These are phyloP conservation scores for Akanthomyces muscarius DNA, from an alignment of 2,329 filamentous ascomycete species.

Conservation along the genomic window DNA sequence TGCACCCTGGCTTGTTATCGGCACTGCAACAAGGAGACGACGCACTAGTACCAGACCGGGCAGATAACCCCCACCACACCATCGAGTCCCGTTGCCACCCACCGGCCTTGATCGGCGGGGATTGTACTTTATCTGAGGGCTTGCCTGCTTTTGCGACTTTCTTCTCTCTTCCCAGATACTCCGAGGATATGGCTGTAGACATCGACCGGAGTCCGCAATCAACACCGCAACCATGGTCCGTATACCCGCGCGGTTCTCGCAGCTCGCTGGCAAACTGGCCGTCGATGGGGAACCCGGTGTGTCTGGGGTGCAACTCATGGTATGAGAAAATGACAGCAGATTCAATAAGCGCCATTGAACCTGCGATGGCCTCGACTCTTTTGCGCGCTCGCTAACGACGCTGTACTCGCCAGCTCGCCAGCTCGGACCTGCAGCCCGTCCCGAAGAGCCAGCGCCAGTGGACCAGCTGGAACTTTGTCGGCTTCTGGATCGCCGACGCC, in stretches of 20 bases:
- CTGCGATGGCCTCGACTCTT: not conserved
- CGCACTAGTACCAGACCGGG: conserved; percentile 3
- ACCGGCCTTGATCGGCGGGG: not conserved
- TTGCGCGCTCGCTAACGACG: not conserved
- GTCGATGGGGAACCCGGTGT: conserved; percentile 5
- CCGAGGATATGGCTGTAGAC: not conserved
- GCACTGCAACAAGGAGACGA: not conserved
- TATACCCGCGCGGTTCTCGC: conserved; percentile 3
- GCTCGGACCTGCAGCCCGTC: conserved; percentile 76
- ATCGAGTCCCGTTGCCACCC: not conserved
- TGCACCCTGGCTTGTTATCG: not conserved
- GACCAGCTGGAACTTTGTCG: conserved; percentile 83
- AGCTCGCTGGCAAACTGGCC: conserved; percentile 6
- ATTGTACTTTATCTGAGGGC: not conserved
- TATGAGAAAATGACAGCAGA: not conserved
- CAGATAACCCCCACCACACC: conserved; percentile 6
- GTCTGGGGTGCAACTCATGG: conserved; percentile 16
- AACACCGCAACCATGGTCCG: conserved; percentile 1
- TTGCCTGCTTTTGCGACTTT: not conserved
- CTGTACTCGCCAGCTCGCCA: conserved; percentile 58
- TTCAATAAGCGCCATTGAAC: not conserved
- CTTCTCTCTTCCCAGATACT: not conserved
- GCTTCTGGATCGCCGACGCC: conserved; percentile 80
- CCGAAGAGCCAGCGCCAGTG: conserved; percentile 77
- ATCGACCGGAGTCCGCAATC: not conserved